These are phyloP conservation scores for Chrysanthemum lavandulifolium DNA, from an alignment of 129 eudicot genomes.

Conservation along the genomic window DNA sequence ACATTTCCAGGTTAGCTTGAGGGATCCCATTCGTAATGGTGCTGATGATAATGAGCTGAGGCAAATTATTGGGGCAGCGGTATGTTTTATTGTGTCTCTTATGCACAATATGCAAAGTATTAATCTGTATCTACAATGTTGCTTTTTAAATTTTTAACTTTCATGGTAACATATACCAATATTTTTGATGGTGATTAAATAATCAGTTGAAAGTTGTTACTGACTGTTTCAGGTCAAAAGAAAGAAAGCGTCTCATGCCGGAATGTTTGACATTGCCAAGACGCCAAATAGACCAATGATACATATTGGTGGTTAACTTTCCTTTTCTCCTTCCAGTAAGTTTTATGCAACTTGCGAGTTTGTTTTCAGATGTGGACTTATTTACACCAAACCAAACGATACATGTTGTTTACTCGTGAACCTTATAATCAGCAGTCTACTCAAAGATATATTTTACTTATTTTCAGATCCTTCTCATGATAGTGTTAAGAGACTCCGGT, in stretches of 20 bases:
- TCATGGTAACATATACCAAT: not conserved
- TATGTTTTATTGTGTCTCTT: conserved; percentile 27
- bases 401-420: not conserved
- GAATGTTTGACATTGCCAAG: conserved; percentile 96
- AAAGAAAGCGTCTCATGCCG: conserved; percentile 95
- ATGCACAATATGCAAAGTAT: conserved; percentile 9
- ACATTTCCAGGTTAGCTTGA: conserved; percentile 78
- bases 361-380: not conserved
- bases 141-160: not conserved
- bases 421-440: conserved; percentile 16
- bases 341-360: not conserved
- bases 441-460: conserved; percentile 1
- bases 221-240: conserved; percentile 71
- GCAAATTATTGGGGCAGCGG: conserved; percentile 89
- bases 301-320: conserved; percentile 87
- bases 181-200: not conserved
- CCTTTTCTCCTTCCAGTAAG: conserved; percentile 36
- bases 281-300: conserved; percentile 99
- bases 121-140: not conserved
- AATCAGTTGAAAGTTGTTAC: not conserved
- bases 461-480: conserved; percentile 26
- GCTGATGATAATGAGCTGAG: conserved; percentile 72
- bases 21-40: conserved; percentile 93
- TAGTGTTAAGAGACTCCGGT: not conserved
- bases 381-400: not conserved